These are phyloP conservation scores for Gomphus bonarii DNA, from an alignment of 1,284 basidiomycete species.

Conservation along the genomic window DNA sequence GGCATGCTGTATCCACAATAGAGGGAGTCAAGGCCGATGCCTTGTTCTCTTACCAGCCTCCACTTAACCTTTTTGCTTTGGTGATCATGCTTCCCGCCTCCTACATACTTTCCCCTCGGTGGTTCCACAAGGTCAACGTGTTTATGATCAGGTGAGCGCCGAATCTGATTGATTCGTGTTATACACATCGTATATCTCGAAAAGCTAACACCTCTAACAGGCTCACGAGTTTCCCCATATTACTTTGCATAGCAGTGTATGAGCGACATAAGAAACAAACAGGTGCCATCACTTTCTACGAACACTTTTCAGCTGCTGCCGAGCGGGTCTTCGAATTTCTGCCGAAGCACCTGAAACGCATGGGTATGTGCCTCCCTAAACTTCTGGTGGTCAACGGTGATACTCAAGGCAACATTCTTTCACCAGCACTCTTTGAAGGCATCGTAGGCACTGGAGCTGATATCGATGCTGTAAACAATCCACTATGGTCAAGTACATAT, in stretches of 20 bases:
- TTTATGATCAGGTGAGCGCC: slow-evolving; percentile 56
- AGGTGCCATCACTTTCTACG: slow-evolving; percentile 56
- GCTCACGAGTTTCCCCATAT: slow-evolving; percentile 76
- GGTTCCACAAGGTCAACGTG: slow-evolving; percentile 92
- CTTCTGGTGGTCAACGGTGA: background rate
- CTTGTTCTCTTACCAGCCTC: slow-evolving; percentile 88
- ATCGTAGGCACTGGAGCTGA: slow-evolving; percentile 63
- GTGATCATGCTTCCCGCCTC: slow-evolving; percentile 76
- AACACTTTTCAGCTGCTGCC: slow-evolving; percentile 53
- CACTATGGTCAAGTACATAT: background rate
- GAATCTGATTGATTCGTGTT: background rate
- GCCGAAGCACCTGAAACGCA: slow-evolving; percentile 57
- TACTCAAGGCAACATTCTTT: slow-evolving; percentile 4
- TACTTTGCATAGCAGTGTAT: slow-evolving; percentile 72
- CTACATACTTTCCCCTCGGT: slow-evolving; percentile 64
- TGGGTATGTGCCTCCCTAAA: slow-evolving; percentile 40
- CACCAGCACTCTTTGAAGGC: slow-evolving; percentile 69
- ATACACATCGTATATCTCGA: background rate
- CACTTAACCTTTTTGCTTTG: slow-evolving; percentile 77
- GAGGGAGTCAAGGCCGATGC: slow-evolving; percentile 88
- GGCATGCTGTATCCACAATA: slow-evolving; percentile 81
- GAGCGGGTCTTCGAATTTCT: slow-evolving; percentile 65
- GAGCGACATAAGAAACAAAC: slow-evolving; percentile 68
- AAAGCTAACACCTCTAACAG: slow-evolving; percentile 27
- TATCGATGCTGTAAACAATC: slow-evolving; percentile 52